Conservation (phyloP, 768 basidiomycete species). For the Russula emetica region DNA sequence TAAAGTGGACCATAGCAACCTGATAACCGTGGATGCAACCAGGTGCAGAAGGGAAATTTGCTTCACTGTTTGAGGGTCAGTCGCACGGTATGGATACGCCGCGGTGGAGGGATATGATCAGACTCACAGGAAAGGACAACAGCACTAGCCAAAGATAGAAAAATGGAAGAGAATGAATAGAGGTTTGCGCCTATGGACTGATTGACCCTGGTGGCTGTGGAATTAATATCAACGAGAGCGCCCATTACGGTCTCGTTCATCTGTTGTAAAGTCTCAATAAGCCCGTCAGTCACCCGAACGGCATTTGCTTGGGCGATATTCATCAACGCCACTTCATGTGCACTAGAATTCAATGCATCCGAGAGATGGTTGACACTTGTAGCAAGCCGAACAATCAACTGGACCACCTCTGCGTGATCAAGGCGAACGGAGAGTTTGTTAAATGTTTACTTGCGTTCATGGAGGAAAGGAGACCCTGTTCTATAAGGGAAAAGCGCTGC, state of each 20-base stretch:
- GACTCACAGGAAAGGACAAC: slow-evolving; percentile 11
- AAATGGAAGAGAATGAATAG: slow-evolving; percentile 2
- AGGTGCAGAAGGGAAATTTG: slow-evolving; percentile 13
- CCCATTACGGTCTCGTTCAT: slow-evolving; percentile 19
- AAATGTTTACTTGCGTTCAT: slow-evolving; percentile 13
- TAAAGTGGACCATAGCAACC: slow-evolving; percentile 16
- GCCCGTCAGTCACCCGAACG: slow-evolving; percentile 14
- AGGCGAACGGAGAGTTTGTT: background rate
- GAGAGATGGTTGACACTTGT: slow-evolving; percentile 5
- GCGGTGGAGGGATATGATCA: background rate
- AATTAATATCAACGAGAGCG: slow-evolving; percentile 20
- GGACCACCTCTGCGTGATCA: background rate
- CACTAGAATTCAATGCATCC: slow-evolving; percentile 15
- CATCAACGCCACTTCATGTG: slow-evolving; percentile 9
- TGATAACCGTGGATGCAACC: background rate
- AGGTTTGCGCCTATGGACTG: slow-evolving; percentile 4
- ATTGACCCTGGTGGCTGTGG: slow-evolving; percentile 19
- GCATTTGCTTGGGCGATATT: slow-evolving; percentile 18
- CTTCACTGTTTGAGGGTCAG: slow-evolving; percentile 11
- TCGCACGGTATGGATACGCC: background rate
- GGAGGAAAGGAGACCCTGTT: slow-evolving; percentile 11
- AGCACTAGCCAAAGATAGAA: slow-evolving; percentile 2
- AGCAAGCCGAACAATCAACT: slow-evolving; percentile 15
- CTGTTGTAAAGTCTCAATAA: slow-evolving; percentile 13
- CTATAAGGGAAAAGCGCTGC: slow-evolving; percentile 14